These are phyloP conservation scores for Medicago ruthenica DNA, from an alignment of 306 rosid species.

Conservation along the genomic window DNA sequence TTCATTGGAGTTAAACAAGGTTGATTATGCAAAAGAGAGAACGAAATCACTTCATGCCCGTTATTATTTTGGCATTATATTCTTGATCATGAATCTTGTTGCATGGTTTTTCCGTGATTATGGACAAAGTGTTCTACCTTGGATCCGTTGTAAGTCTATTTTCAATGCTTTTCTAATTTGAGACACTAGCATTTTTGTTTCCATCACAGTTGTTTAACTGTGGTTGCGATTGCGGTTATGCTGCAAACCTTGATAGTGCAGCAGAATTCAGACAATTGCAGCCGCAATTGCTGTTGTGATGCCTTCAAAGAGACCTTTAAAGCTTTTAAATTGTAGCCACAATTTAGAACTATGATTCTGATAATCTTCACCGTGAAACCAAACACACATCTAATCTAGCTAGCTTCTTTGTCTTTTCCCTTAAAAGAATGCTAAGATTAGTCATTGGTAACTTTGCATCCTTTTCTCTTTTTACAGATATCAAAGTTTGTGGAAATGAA, in stretches of 20 bases:
- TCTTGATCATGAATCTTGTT: conserved; percentile 68
- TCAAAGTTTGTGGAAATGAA: conserved; percentile 69
- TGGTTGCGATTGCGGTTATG: no score
- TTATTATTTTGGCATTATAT: conserved; percentile 65
- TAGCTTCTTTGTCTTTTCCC: background rate
- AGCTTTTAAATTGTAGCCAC: no score
- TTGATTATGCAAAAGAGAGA: conserved; percentile 55
- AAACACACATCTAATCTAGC: background rate
- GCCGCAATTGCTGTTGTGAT: no score
- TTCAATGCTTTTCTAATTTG: background rate
- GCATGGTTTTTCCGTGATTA: conserved; percentile 95
- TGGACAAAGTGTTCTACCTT: conserved; percentile 64
- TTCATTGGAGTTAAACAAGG: conserved; percentile 25
- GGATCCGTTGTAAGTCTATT: conserved; percentile 61
- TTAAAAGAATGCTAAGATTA: background rate
- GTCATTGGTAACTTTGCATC: background rate
- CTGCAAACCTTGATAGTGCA: no score
- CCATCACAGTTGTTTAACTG: background rate
- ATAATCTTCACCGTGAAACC: background rate
- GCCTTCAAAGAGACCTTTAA: no score
- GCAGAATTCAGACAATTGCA: no score
- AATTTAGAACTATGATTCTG: no score
- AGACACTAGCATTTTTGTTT: background rate
- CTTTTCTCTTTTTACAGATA: conserved; percentile 54
- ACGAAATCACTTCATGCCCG: conserved; percentile 66